Percentiles rank a stretch among this genome's conserved stretches.
These are phyloP conservation scores for Pseudonectria foliicola DNA, from an alignment of 2,329 filamentous ascomycete species.

Conservation along the genomic window DNA sequence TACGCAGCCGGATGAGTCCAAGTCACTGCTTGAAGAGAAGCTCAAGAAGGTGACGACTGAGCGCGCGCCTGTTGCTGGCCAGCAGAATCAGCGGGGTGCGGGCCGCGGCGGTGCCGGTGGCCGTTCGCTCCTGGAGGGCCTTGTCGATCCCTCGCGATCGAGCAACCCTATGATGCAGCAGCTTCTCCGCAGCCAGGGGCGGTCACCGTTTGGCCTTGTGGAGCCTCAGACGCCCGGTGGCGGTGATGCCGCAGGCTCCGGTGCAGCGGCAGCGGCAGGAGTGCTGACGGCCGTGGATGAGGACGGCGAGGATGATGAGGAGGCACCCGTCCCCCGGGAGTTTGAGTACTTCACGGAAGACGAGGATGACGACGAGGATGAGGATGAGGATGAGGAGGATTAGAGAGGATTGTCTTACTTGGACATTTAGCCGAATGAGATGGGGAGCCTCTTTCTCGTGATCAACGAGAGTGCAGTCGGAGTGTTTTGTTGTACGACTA, in stretches of 20 bases:
- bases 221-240: constrained; percentile 23
- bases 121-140: constrained; percentile 30
- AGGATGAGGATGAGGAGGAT: constrained; percentile 22
- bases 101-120: constrained; percentile 26
- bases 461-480: not conserved
- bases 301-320: constrained; percentile 65
- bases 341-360: constrained; percentile 75
- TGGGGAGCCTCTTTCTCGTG: not conserved
- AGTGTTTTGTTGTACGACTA: constrained; percentile 20
- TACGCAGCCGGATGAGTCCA: constrained; percentile 68
- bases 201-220: constrained; percentile 24
- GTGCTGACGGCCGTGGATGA: constrained; percentile 86
- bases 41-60: constrained; percentile 71
- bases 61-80: constrained; percentile 51
- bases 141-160: constrained; percentile 27
- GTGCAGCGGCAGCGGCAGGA: constrained; percentile 66
- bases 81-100: constrained; percentile 23
- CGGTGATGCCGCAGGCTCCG: constrained; percentile 42
- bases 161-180: constrained; percentile 33
- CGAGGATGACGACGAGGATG: constrained; percentile 45
- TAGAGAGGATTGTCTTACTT: too few species aligned
- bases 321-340: constrained; percentile 61
- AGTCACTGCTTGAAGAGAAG: constrained; percentile 82
- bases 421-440: constrained; percentile 1
- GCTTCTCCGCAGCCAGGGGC: constrained; percentile 34